Base-by-base conservation (phyloP, 2,329 filamentous ascomycete species). In the Cladosporium sp. region DNA sequence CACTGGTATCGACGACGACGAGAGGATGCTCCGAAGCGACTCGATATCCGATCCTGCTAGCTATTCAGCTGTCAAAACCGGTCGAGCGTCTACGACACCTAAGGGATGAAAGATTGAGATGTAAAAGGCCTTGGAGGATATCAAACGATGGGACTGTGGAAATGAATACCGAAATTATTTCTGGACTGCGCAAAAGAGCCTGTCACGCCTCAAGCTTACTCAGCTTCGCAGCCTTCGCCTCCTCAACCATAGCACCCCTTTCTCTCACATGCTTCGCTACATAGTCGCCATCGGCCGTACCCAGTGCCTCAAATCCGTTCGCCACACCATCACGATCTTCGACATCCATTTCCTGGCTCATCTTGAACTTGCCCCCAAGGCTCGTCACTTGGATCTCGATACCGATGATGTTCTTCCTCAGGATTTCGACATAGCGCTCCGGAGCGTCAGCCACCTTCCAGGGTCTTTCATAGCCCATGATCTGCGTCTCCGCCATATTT, bases 301-400 rank as follows among this genome's bases (percentile, higher is more conserved):
- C 68, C 50, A 79, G 41, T 6, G 50, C 58, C 30, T 67, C 65
- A 53, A 86, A 84, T 0, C 83, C 82, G 3, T 75, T 59, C 7
- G 82, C 67, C 0, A 85, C 76, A 1, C 83, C 82, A 18, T 76
- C 65, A 0, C 74, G 62, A 59, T 85, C 82, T 0, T 72, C 79
- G 2, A 62, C 58, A 0, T 61, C 50, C 70, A 75, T 70, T 59
- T 84, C 81, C 66, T 85, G 82, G 55, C 78, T 83, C 82, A 84
- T 83, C 69, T 85, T 85, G 56, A 78, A 82, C 67, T 83, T 84
- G 11, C 82, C 81, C 42, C 77, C 75, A 29, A 85, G 61, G 4
- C 72, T 61, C 0, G 74, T 71, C 50, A 85, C 73, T 36, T 67
- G 63, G 36, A 85, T 78, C 60, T 84, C 78, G 12, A 85, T 72